Evolutionary conservation across 129 eudicot genomes (phyloP), one percentile per base, ranked within the genome.

Genomic region (Centella asiatica): DNA sequence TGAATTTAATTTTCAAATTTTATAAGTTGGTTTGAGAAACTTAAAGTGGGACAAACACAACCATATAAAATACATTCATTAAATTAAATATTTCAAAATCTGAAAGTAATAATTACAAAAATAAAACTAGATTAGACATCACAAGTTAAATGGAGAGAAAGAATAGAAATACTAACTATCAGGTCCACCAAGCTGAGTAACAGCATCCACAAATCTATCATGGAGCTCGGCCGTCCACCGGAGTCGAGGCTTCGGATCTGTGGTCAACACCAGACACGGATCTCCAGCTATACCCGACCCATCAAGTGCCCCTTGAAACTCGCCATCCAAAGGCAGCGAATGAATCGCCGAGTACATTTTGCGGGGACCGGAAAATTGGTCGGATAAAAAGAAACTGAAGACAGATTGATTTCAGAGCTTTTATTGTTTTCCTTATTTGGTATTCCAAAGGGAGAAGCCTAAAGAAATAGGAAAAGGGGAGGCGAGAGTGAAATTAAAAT

Each of bases 171-270:
- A 44, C 79, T 75, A 2, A 90, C 97, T 90, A 56, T 90, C 97
- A 32, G 97, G 89, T 55, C 97, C 97, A 48, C 97, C 97, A 25
- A 90, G 97, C 72, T 90, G 97, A 66, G 93, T 74, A 18, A 90
- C 95, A 25, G 97, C 97, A 59, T 90, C 97, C 36, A 90, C 95
- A 46, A 90, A 90, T 76, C 95, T 69, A 22, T 90, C 95, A 63
- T 90, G 97, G 66, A 90, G 95, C 75, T 90, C 97, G 22, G 86
- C 78, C 31, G 95, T 90, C 97, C 97, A 90, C 0, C 97, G 87
- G 67, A 90, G 97, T 0, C 97, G 79, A 3, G 97, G 97, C 74
- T 83, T 86, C 0, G 95, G 97, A 64, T 90, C 97, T 0, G 95
- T 66, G 32, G 97, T 80, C 47, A 90, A 64, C 18, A 90, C 93